Base-by-base conservation (phyloP, 352 stramenopile genomes). In the Phytophthora foliorum region DNA sequence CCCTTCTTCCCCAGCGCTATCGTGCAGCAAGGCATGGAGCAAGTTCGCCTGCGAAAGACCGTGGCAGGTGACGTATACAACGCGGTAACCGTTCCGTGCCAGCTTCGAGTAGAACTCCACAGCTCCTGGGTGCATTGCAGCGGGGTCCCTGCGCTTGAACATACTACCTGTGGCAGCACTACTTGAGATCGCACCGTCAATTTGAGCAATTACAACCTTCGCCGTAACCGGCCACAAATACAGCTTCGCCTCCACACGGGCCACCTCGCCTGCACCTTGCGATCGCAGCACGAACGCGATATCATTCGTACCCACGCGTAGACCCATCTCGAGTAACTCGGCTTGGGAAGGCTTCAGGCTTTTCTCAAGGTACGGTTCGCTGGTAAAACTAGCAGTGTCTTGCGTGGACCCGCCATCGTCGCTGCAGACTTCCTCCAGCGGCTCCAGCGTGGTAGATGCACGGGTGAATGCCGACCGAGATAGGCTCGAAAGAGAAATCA, bases 51-150 rank as follows among this genome's bases (percentile, higher is more conserved):
- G 82, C 0, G 69, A 84, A 19, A 93, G 68, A 3, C 82, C 82
- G 8, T 82, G 75, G n/a, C 72, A 83, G 2, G 88, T 96, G 32
- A 97, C 62, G 59, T 96, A 97, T 49, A 97, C 75, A 27, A 97
- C 73, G 21, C 74, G 71, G 46, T 96, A 96, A 1, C 89, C 87
- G 32, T 95, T 94, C 17, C 63, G 65, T 19, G 75, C 83, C 1
- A 94, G 63, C 45, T 85, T 84, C 6, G 77, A 69, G 65, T 92
- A 95, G 55, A 96, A 94, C 19, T 87, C 80, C 8, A 89, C 65
- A n/a, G 89, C 89, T 17, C 88, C 88, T 10, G 78, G 63, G 49
- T 96, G 86, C 22, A 85, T 75, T 2, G 67, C 71, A n/a, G 66
- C 52, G 0, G 55, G 42, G 34, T 89, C 79, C 44, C 57, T 67